A percentile compares a stretch with the other conserved stretches of the same genome.
These are phyloP conservation scores for Magnusiomyces starmeri DNA, from an alignment of 1,139 yeast species.

Conservation along the genomic window DNA sequence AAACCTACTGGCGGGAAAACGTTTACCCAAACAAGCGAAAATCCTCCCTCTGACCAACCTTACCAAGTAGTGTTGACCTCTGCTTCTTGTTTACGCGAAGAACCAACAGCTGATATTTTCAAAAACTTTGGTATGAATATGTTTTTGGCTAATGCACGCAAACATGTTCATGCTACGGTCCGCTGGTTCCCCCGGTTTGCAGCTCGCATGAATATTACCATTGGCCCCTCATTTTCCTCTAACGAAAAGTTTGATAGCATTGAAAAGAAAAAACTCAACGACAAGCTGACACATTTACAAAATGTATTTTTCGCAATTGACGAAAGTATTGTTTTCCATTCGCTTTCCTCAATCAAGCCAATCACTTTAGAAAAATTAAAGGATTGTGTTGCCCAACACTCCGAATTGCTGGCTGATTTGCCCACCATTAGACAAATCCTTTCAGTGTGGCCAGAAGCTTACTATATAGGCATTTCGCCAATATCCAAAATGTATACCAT, in stretches of 20 bases:
- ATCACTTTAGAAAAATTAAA: constrained; percentile 20
- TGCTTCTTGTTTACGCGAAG: neutral
- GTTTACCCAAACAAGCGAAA: no score
- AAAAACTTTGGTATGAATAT: constrained; percentile 13
- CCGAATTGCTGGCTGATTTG: constrained; percentile 21
- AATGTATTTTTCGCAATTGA: constrained; percentile 13
- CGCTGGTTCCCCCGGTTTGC: constrained; percentile 10
- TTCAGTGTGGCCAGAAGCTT: constrained; percentile 27
- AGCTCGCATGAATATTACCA: neutral
- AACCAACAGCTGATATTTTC: constrained; percentile 7
- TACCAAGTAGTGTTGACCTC: no score
- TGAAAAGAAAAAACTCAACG: constrained; percentile 8
- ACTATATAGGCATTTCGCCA: constrained; percentile 12
- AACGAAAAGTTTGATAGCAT: neutral
- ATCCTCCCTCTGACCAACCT: no score
- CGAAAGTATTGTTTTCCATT: constrained; percentile 12
- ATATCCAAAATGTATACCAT: neutral
- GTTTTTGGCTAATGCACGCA: constrained; percentile 1
- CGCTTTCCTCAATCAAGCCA: constrained; percentile 14
- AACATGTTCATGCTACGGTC: constrained; percentile 4
- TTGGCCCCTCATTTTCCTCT: neutral
- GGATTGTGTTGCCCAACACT: constrained; percentile 20
- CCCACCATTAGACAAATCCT: constrained; percentile 24
- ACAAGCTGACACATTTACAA: constrained; percentile 8
- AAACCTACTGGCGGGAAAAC: no score